These are phyloP conservation scores for Macrophomina tecta DNA, from an alignment of 2,329 filamentous ascomycete species.

Conservation along the genomic window DNA sequence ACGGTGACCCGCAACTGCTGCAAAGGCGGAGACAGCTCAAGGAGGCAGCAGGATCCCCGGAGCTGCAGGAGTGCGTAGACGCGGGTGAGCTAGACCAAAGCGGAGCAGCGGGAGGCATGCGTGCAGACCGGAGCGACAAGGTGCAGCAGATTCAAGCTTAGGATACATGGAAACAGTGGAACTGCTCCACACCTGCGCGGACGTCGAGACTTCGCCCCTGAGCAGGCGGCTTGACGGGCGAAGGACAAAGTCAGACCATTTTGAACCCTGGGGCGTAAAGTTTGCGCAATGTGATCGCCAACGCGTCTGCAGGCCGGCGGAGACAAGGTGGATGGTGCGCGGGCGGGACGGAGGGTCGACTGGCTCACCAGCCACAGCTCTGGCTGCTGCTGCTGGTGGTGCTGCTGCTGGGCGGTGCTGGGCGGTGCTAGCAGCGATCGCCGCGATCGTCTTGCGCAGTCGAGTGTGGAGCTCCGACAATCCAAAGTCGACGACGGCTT, in stretches of 20 bases:
- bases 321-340: not conserved
- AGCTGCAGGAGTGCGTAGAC: not conserved
- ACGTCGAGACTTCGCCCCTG: not conserved
- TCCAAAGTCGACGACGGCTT: slow-evolving; percentile 8
- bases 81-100: not conserved
- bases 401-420: not conserved
- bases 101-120: not conserved
- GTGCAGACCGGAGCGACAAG: not conserved
- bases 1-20: not conserved
- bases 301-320: not conserved
- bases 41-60: not conserved
- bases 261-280: not conserved
- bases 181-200: slow-evolving; percentile 9
- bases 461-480: slow-evolving; percentile 8
- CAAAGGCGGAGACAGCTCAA: not conserved
- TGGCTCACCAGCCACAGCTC: slow-evolving; percentile 11
- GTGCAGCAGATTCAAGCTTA: not conserved
- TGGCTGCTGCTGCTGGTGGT: not conserved
- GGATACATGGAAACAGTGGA: slow-evolving; percentile 17
- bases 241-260: slow-evolving; percentile 6
- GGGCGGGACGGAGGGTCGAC: not conserved
- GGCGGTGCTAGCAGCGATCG: slow-evolving; percentile 5
- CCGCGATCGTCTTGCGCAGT: slow-evolving; percentile 15
- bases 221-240: not conserved
- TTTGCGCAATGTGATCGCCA: slow-evolving; percentile 15